phyloP scores from a whole-genome alignment of 352 stramenopile genomes.

The Globisporangium apiculatum region DNA sequence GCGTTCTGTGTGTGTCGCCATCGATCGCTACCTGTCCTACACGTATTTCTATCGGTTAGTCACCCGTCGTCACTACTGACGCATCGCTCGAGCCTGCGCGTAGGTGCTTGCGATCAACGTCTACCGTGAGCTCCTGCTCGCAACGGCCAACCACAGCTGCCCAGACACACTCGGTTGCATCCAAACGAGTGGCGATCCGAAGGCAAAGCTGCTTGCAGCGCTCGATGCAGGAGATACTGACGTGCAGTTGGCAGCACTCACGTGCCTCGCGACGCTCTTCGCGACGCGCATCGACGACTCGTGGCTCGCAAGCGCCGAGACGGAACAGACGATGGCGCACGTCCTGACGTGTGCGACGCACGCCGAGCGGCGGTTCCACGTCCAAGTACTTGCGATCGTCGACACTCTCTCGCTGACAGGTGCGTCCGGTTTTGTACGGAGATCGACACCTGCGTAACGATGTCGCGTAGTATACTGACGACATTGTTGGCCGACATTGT shows the following conservation, averaged over 20 bases:
- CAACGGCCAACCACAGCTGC: background rate
- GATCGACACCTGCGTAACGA: no score
- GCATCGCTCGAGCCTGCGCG: no score
- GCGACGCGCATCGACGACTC: constrained; percentile 1
- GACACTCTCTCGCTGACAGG: constrained; percentile 42
- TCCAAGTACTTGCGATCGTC: constrained; percentile 31
- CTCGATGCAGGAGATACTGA: constrained; percentile 18
- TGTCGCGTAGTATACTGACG: no score
- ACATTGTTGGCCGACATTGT: background rate
- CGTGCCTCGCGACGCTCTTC: constrained; percentile 24
- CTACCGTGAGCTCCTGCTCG: constrained; percentile 17
- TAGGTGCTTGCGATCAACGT: constrained; percentile 19
- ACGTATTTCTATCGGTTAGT: no score
- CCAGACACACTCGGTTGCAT: constrained; percentile 15
- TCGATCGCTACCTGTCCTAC: no score
- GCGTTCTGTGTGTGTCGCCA: background rate
- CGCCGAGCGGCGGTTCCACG: constrained; percentile 31
- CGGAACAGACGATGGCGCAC: constrained; percentile 15
- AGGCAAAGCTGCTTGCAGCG: constrained; percentile 18
- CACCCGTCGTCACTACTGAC: background rate
- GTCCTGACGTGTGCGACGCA: constrained; percentile 24
- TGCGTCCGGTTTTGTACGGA: constrained; percentile 8
- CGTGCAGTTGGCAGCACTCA: constrained; percentile 30
- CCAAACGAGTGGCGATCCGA: constrained; percentile 26
- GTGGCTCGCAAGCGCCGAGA: constrained; percentile 26